Evolutionary conservation across 257 asterid genomes (phyloP).

Genomic region (Galeopsis tetrahit): DNA sequence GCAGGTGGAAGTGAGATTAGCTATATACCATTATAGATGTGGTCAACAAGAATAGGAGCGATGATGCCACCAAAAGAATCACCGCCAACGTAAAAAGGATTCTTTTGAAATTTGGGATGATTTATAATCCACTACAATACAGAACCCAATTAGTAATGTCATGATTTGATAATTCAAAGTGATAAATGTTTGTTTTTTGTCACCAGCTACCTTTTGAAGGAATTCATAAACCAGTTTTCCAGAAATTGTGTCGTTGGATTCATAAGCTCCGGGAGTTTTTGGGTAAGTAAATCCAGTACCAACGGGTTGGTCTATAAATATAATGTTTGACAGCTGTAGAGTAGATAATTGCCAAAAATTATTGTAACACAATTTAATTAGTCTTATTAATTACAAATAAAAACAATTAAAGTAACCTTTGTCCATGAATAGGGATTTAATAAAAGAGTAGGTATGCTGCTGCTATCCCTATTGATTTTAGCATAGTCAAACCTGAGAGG

Average conservation of each 20-base stretch:
- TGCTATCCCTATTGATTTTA: constrained; percentile 9
- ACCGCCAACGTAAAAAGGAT: constrained; percentile 42
- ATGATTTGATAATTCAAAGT: not conserved
- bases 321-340: constrained; percentile 30
- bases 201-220: constrained; percentile 38
- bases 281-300: constrained; percentile 53
- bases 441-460: constrained; percentile 40
- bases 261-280: constrained; percentile 28
- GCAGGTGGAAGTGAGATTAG: no score
- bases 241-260: constrained; percentile 28
- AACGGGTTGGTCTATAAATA: constrained; percentile 50
- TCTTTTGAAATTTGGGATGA: constrained; percentile 40
- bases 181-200: not conserved
- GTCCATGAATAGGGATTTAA: constrained; percentile 57
- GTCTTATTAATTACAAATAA: not conserved
- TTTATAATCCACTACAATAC: constrained; percentile 41
- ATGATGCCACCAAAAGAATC: constrained; percentile 37
- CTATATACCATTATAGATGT: constrained; percentile 30
- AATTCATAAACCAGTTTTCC: constrained; percentile 26
- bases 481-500: constrained; percentile 42
- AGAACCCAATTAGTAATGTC: no score
- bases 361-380: no score
- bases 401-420: constrained; percentile 37
- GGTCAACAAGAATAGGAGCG: constrained; percentile 31
- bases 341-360: not conserved